Percentiles rank a stretch among this genome's conserved stretches.
Evolutionary conservation across 768 basidiomycete genomes (phyloP).

Genomic region (Russula abietina): DNA sequence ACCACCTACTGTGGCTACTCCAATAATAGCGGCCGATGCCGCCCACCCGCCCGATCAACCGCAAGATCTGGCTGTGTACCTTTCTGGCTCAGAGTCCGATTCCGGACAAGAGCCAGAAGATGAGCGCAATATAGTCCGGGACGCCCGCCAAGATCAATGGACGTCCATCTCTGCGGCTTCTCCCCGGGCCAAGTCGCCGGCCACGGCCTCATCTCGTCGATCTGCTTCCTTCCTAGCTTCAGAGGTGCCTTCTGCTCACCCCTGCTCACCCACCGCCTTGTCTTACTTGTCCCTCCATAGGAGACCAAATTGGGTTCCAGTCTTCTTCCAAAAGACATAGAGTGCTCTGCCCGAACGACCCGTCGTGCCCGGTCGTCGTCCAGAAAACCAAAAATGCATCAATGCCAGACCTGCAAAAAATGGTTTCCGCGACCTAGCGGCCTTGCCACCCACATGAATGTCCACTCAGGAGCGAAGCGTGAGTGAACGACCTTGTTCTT

Average conservation of each 20-base stretch:
- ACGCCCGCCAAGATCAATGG: slow-evolving; percentile 9
- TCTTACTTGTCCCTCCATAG: slow-evolving; percentile 10
- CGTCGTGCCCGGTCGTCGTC: slow-evolving; percentile 17
- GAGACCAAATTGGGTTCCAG: neutral
- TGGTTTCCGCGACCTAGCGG: slow-evolving; percentile 48
- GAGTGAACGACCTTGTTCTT: slow-evolving; percentile 25
- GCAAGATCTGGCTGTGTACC: slow-evolving; percentile 3
- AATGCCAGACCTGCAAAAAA: slow-evolving; percentile 41
- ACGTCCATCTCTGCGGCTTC: slow-evolving; percentile 5
- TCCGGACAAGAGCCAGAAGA: slow-evolving; percentile 15
- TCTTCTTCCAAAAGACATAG: slow-evolving; percentile 7
- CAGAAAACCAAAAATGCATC: slow-evolving; percentile 44
- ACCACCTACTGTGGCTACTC: slow-evolving; percentile 1
- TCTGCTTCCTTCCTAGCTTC: slow-evolving; percentile 16
- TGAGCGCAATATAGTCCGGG: slow-evolving; percentile 10
- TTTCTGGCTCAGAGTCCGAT: slow-evolving; percentile 20
- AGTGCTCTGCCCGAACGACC: neutral
- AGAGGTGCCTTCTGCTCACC: slow-evolving; percentile 8
- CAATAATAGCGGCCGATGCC: slow-evolving; percentile 5
- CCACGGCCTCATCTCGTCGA: slow-evolving; percentile 3
- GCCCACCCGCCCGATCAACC: slow-evolving; percentile 1
- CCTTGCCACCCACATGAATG: slow-evolving; percentile 48
- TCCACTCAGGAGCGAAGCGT: slow-evolving; percentile 48
- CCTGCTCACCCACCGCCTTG: neutral
- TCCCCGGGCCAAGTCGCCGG: slow-evolving; percentile 9